These are phyloP conservation scores for Monosporozyma solicola DNA, from an alignment of 805 yeast genomes.

Conservation along the genomic window DNA sequence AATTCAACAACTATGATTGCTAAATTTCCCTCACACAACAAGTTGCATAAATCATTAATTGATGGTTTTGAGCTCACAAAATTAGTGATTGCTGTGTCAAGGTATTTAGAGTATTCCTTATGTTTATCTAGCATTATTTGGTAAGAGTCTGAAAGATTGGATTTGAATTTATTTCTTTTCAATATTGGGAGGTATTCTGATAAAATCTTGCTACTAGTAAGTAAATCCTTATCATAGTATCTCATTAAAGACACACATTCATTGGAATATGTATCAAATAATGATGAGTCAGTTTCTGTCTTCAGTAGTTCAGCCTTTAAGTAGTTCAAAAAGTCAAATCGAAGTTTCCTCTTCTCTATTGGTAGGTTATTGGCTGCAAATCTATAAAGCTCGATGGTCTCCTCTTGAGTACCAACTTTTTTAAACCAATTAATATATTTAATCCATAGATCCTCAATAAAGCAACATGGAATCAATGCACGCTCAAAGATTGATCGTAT, in stretches of 20 bases:
- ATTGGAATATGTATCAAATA: conserved; percentile 8
- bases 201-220: conserved; percentile 6
- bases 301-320: conserved; percentile 12
- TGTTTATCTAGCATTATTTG: conserved; percentile 17
- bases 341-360: conserved; percentile 10
- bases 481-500: conserved; percentile 56
- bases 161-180: conserved; percentile 17
- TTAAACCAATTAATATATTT: conserved; percentile 45
- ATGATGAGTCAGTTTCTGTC: conserved; percentile 4
- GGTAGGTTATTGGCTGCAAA: conserved; percentile 42
- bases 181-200: conserved; percentile 16
- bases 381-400: conserved; percentile 38
- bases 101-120: conserved; percentile 14
- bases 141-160: conserved; percentile 12
- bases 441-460: conserved; percentile 56
- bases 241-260: conserved; percentile 8
- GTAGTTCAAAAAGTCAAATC: conserved; percentile 13
- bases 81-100: conserved; percentile 17
- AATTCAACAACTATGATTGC: conserved; percentile 31
- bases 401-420: conserved; percentile 12
- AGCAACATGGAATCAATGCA: conserved; percentile 60
- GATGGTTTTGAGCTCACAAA: conserved; percentile 15
- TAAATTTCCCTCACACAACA: conserved; percentile 36
- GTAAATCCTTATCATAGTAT: conserved; percentile 14
- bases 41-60: conserved; percentile 19